Evolutionary conservation across 192 early-diverging fungal species (phyloP).

Genomic region (Coemansia sp.): DNA sequence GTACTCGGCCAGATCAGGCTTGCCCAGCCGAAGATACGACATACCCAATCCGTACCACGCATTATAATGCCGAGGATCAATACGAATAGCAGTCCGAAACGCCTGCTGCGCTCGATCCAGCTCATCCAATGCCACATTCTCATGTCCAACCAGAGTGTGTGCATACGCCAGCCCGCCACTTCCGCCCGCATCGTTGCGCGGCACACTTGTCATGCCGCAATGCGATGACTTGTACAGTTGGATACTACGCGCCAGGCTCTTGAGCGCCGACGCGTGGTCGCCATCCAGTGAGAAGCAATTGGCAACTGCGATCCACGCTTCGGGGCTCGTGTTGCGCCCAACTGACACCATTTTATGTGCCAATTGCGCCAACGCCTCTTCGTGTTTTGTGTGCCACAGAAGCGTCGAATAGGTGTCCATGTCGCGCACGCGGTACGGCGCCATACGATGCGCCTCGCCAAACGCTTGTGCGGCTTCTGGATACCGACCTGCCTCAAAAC

Average conservation of each 20-base stretch:
- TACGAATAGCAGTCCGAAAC: constrained; percentile 70
- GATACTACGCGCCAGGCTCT: constrained; percentile 74
- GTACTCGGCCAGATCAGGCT: constrained; percentile 69
- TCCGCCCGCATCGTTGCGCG: constrained; percentile 39
- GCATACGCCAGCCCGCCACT: constrained; percentile 63
- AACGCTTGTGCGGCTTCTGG: constrained; percentile 63
- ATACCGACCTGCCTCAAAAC: constrained; percentile 58
- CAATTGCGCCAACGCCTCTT: constrained; percentile 68
- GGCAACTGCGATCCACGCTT: constrained; percentile 80
- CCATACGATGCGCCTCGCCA: constrained; percentile 56
- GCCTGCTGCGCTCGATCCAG: constrained; percentile 70
- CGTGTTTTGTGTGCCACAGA: constrained; percentile 81
- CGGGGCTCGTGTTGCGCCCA: constrained; percentile 65
- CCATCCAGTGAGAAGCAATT: constrained; percentile 73
- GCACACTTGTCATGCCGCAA: constrained; percentile 23
- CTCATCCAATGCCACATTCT: constrained; percentile 73
- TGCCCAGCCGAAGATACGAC: constrained; percentile 70
- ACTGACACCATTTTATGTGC: constrained; percentile 71
- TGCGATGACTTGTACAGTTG: constrained; percentile 49
- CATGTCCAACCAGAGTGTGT: constrained; percentile 83
- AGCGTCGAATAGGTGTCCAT: constrained; percentile 86
- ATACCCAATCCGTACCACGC: constrained; percentile 86
- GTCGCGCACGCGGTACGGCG: constrained; percentile 70
- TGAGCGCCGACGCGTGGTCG: constrained; percentile 74
- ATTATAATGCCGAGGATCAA: constrained; percentile 77